These are phyloP conservation scores for Triadica sebifera DNA, from an alignment of 345 rosid species.

Conservation along the genomic window DNA sequence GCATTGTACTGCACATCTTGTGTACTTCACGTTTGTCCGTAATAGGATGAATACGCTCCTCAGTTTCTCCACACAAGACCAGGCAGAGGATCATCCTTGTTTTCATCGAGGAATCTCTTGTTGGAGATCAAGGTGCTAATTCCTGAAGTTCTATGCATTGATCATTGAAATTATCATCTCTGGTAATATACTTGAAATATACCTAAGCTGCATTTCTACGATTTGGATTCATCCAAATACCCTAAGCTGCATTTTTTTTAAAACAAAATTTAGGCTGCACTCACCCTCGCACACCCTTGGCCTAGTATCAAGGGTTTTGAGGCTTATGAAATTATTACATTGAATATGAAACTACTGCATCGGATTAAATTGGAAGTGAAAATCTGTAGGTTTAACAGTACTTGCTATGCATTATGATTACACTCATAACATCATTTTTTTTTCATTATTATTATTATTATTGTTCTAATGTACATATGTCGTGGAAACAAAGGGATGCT, in stretches of 20 bases:
- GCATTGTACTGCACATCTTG: not conserved
- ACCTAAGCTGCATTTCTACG: not conserved
- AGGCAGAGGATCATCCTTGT: not conserved
- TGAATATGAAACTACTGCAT: not conserved
- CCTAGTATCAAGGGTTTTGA: not conserved
- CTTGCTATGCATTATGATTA: not conserved
- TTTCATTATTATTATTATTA: too few species aligned
- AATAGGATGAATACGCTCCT: slow-evolving; percentile 6
- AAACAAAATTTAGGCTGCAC: not conserved
- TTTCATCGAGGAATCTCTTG: not conserved
- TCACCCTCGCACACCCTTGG: not conserved
- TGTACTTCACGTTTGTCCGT: not conserved
- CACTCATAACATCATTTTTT: too few species aligned
- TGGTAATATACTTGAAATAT: not conserved
- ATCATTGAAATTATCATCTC: not conserved
- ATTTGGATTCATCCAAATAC: not conserved
- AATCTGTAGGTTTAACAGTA: too few species aligned
- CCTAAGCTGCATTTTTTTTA: too few species aligned
- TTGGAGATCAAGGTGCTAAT: not conserved
- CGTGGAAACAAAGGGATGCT: not conserved
- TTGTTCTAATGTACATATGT: not conserved
- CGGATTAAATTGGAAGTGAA: not conserved
- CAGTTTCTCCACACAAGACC: slow-evolving; percentile 14
- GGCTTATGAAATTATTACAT: not conserved
- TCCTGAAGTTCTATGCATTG: not conserved